Evolutionary conservation across 1,284 basidiomycete genomes (phyloP).

Genomic region (Schizophyllum amplum): DNA sequence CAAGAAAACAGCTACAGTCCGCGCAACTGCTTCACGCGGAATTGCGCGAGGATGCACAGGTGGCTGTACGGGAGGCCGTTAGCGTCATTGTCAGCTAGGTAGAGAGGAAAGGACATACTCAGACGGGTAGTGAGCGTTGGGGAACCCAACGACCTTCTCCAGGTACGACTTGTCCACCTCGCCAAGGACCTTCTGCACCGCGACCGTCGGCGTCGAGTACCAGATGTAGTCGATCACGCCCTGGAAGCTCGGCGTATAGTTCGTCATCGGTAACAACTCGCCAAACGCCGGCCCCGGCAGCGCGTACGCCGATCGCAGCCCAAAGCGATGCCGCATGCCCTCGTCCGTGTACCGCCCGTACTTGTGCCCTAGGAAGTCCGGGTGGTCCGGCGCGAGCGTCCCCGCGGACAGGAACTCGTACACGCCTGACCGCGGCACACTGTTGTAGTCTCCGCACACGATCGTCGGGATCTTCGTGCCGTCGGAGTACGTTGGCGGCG

Average conservation of each 20-base stretch:
- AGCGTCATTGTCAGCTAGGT: constrained; percentile 5
- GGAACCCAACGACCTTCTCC: constrained; percentile 92
- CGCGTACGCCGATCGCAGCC: constrained; percentile 81
- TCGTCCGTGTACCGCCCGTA: constrained; percentile 94
- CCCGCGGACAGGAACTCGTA: constrained; percentile 88
- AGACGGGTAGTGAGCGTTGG: constrained; percentile 93
- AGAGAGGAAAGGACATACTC: constrained; percentile 55
- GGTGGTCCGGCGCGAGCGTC: constrained; percentile 64
- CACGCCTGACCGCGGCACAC: constrained; percentile 79
- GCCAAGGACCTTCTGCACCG: constrained; percentile 50
- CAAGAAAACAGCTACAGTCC: constrained; percentile 3
- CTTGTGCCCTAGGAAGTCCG: constrained; percentile 87
- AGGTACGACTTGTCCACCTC: constrained; percentile 86
- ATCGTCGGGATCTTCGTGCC: constrained; percentile 88
- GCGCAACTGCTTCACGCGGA: constrained; percentile 65
- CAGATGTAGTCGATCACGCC: constrained; percentile 93
- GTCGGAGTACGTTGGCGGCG: constrained; percentile 60
- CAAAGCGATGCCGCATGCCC: constrained; percentile 75
- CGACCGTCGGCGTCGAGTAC: constrained; percentile 73
- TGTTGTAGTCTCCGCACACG: constrained; percentile 95
- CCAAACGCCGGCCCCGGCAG: constrained; percentile 19
- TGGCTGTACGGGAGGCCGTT: constrained; percentile 37
- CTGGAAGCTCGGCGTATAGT: constrained; percentile 82
- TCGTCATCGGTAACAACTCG: constrained; percentile 65
- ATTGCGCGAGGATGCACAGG: constrained; percentile 57